phyloP scores from a whole-genome alignment of 2,329 filamentous ascomycete genomes.

The Orbilia ellipsospora region DNA sequence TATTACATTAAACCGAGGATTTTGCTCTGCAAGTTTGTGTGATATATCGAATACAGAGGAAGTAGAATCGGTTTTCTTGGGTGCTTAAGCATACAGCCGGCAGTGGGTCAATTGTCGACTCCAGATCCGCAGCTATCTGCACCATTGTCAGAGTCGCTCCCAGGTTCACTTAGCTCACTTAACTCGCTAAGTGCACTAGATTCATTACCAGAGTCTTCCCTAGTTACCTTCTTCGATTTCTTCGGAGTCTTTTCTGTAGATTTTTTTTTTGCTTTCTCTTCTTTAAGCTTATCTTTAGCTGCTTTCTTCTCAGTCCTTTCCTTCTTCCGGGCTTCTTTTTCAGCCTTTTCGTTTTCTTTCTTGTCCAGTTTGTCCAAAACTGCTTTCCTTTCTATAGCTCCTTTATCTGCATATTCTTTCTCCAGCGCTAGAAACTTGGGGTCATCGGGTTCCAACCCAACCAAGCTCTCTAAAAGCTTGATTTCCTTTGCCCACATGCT shows the following conservation, averaged over 20 bases:
- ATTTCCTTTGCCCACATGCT: constrained; percentile 91
- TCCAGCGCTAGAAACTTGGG: constrained; percentile 73
- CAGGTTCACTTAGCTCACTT: constrained; percentile 30
- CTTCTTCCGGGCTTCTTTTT: constrained; percentile 45
- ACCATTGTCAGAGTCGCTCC: constrained; percentile 22
- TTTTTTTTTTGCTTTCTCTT: constrained; percentile 26
- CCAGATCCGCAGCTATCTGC: constrained; percentile 31
- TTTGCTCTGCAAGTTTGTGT: no score
- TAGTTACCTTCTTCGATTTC: background rate
- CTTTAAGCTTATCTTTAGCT: constrained; percentile 32
- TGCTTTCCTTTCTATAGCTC: constrained; percentile 76
- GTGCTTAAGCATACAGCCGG: background rate
- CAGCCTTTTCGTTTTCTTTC: constrained; percentile 62
- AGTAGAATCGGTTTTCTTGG: background rate
- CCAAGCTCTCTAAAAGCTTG: constrained; percentile 87
- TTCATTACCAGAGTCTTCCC: constrained; percentile 5
- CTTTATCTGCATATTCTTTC: constrained; percentile 73
- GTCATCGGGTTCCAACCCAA: constrained; percentile 82
- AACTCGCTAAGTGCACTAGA: constrained; percentile 20
- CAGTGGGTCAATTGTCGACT: background rate
- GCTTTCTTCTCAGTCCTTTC: constrained; percentile 37
- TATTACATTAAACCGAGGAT: no score
- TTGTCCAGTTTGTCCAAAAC: constrained; percentile 82
- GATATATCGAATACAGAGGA: background rate
- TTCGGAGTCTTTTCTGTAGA: constrained; percentile 17